These are phyloP conservation scores for Bacidia rubella DNA, from an alignment of 495 filamentous ascomycete genomes.

Conservation along the genomic window DNA sequence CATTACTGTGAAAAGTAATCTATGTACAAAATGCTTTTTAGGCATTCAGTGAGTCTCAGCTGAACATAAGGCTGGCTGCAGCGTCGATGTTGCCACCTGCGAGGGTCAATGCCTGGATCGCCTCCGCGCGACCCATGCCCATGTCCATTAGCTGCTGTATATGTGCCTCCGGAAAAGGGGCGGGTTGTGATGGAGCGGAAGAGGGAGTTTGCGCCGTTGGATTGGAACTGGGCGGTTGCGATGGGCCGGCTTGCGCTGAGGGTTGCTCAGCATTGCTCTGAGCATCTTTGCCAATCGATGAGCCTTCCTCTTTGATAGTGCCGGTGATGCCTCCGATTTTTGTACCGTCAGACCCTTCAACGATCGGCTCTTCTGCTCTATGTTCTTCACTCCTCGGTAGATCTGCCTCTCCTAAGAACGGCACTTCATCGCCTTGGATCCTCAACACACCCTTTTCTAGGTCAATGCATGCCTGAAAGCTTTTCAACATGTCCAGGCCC, in stretches of 20 bases:
- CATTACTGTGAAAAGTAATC: too few relatives aligned
- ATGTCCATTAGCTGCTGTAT: constrained; percentile 64
- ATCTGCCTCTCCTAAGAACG: constrained; percentile 83
- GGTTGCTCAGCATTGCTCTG: constrained; percentile 13
- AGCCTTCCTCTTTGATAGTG: constrained; percentile 41
- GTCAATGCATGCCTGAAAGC: constrained; percentile 88
- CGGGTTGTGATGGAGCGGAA: constrained; percentile 8
- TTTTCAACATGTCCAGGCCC: constrained; percentile 89
- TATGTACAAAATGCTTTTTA: too few relatives aligned
- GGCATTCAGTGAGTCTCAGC: too few relatives aligned
- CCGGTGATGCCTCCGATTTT: constrained; percentile 77
- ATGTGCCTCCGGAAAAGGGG: constrained; percentile 42
- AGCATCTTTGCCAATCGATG: constrained; percentile 17
- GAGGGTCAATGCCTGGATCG: constrained; percentile 65
- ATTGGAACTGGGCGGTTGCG: constrained; percentile 7
- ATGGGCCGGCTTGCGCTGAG: constrained; percentile 3
- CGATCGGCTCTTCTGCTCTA: constrained; percentile 64
- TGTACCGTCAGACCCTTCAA: constrained; percentile 72
- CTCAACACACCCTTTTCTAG: constrained; percentile 63
- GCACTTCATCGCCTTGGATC: constrained; percentile 76
- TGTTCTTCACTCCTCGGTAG: constrained; percentile 74
- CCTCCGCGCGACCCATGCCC: constrained; percentile 65
- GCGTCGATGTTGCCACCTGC: constrained; percentile 76
- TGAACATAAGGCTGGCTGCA: constrained; percentile 72
- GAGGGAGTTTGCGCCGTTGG: constrained; percentile 8